phyloP scores from a whole-genome alignment of 768 basidiomycete species.

The Kockovaella imperatae region DNA sequence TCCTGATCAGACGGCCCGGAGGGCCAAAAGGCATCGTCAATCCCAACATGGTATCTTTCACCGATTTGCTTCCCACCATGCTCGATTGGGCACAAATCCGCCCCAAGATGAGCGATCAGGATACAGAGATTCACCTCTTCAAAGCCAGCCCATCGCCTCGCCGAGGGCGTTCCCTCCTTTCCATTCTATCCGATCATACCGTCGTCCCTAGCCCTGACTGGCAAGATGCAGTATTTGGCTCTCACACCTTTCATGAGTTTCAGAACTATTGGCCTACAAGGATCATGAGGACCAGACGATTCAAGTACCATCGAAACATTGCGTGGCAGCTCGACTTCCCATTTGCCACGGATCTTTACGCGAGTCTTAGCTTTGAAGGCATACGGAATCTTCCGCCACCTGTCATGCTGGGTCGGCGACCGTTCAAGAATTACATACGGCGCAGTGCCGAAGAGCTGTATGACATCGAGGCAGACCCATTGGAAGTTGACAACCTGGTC shows the following conservation, averaged over 20 bases:
- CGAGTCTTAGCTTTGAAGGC: constrained; percentile 8
- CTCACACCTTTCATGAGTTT: constrained; percentile 20
- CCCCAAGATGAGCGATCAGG: too few species aligned
- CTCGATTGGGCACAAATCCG: constrained; percentile 10
- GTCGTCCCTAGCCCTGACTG: constrained; percentile 6
- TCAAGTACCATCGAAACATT: constrained; percentile 22
- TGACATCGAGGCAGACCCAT: constrained; percentile 16
- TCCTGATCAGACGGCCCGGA: constrained; percentile 11
- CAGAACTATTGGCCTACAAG: constrained; percentile 21
- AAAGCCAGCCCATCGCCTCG: constrained; percentile 8
- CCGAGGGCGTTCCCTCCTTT: constrained; percentile 9
- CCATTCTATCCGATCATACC: constrained; percentile 4
- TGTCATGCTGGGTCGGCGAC: constrained; percentile 7
- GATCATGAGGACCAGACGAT: constrained; percentile 7
- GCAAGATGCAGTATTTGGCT: constrained; percentile 18
- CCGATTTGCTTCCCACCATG: constrained; percentile 16
- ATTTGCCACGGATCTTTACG: constrained; percentile 18
- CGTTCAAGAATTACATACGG: constrained; percentile 8
- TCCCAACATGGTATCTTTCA: constrained; percentile 18
- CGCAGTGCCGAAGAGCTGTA: constrained; percentile 16
- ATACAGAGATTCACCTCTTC: background rate
- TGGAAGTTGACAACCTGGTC: constrained; percentile 14
- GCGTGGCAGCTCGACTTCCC: constrained; percentile 21
- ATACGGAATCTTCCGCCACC: constrained; percentile 1
- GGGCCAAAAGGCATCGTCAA: constrained; percentile 2